These are phyloP conservation scores for Ogataea glucozyma DNA, from an alignment of 805 yeast genomes.

Conservation along the genomic window DNA sequence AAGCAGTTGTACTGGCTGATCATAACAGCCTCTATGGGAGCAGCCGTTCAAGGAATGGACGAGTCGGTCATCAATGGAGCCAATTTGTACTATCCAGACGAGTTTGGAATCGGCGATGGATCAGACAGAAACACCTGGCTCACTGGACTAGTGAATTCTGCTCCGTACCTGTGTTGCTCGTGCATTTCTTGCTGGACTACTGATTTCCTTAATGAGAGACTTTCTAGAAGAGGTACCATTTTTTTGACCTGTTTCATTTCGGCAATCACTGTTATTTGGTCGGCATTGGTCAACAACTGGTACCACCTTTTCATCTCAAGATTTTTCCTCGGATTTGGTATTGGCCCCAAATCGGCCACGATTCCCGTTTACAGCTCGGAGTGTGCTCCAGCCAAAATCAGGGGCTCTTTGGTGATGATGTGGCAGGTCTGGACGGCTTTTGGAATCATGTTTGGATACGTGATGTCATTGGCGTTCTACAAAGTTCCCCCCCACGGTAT, in stretches of 20 bases:
- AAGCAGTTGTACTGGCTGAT: constrained; percentile 54
- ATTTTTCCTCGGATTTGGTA: constrained; percentile 63
- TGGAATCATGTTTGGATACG: constrained; percentile 74
- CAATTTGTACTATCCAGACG: constrained; percentile 56
- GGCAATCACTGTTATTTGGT: constrained; percentile 67
- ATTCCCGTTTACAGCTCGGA: constrained; percentile 72
- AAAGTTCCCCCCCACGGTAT: constrained; percentile 48
- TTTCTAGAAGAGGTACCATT: constrained; percentile 68
- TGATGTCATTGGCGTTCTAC: constrained; percentile 63
- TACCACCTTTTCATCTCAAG: constrained; percentile 68
- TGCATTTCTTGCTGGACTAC: constrained; percentile 63
- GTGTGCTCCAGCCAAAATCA: constrained; percentile 58
- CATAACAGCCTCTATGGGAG: constrained; percentile 71
- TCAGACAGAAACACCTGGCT: constrained; percentile 54
- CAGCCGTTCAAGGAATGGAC: constrained; percentile 81
- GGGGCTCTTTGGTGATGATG: constrained; percentile 71
- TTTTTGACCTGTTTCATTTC: constrained; percentile 64
- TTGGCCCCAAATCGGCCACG: constrained; percentile 77
- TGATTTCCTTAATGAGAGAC: constrained; percentile 53
- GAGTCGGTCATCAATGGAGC: constrained; percentile 79
- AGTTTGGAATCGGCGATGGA: constrained; percentile 50
- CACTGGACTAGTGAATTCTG: constrained; percentile 65
- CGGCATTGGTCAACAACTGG: constrained; percentile 64
- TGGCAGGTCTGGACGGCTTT: constrained; percentile 78
- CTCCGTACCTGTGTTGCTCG: constrained; percentile 69